phyloP scores from a whole-genome alignment of 2,329 filamentous ascomycete genomes.

The Akanthomyces uredinophilus region DNA sequence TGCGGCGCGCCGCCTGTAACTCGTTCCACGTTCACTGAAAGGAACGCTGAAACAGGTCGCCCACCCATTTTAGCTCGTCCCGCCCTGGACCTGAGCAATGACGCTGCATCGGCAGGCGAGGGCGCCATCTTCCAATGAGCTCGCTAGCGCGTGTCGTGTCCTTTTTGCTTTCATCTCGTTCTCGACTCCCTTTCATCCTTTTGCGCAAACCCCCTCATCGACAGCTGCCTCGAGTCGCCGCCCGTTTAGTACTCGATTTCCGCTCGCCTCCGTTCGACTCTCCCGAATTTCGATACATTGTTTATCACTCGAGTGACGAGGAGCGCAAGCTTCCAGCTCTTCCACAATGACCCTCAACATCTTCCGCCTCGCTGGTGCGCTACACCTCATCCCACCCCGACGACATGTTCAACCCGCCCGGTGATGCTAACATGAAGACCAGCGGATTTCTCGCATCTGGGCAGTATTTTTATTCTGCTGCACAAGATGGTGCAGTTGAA shows the following conservation, averaged over 20 bases:
- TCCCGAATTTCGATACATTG: background rate
- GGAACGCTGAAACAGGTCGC: background rate
- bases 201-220: background rate
- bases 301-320: background rate
- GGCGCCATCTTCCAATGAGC: constrained; percentile 19
- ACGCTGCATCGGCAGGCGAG: background rate
- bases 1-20: background rate
- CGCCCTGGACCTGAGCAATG: background rate
- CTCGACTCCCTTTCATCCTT: constrained; percentile 9
- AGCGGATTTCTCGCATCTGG: constrained; percentile 94
- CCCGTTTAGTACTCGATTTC: background rate
- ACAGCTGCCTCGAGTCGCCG: background rate
- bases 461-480: constrained; percentile 88
- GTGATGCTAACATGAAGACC: constrained; percentile 19
- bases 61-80: background rate
- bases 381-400: constrained; percentile 4
- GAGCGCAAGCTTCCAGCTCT: constrained; percentile 7
- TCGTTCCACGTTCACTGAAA: constrained; percentile 10
- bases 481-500: constrained; percentile 95
- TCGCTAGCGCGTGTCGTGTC: constrained; percentile 24
- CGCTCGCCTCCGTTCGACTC: background rate
- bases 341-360: constrained; percentile 48
- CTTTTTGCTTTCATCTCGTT: constrained; percentile 16
- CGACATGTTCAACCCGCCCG: constrained; percentile 12
- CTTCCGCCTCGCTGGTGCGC: constrained; percentile 53